Conservation (phyloP, 768 basidiomycete species). For the Sistotremastrum suecicum region DNA sequence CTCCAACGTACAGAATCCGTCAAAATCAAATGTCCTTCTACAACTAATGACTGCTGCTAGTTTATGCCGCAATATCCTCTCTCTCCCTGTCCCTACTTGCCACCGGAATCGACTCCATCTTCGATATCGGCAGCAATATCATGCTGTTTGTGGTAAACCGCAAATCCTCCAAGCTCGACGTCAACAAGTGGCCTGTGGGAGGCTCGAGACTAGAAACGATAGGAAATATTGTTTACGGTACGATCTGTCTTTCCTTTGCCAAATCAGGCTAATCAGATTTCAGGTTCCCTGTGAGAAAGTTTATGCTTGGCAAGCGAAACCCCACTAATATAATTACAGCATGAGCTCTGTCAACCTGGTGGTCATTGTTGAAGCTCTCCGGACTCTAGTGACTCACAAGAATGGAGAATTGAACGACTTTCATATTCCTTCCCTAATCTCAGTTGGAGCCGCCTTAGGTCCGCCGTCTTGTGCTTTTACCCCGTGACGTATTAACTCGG, state of each 20-base stretch:
- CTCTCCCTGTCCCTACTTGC: conserved; percentile 77
- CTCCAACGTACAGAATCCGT: conserved; percentile 38
- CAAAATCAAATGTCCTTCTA: conserved; percentile 9
- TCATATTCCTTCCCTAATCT: conserved; percentile 69
- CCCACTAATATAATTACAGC: conserved; percentile 21
- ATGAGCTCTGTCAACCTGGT: conserved; percentile 90
- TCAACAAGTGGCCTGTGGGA: conserved; percentile 84
- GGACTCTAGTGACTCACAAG: conserved; percentile 47
- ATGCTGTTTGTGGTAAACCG: conserved; percentile 69
- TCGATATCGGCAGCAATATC: conserved; percentile 72
- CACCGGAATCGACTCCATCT: conserved; percentile 78
- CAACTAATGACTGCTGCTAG: conserved; percentile 20
- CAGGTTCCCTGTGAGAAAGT: conserved; percentile 34
- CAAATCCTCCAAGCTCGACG: conserved; percentile 56
- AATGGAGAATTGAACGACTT: conserved; percentile 39
- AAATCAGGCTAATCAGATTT: neutral
- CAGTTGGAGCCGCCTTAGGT: conserved; percentile 78
- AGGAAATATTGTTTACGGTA: conserved; percentile 78
- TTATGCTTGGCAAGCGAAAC: neutral
- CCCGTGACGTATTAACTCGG: neutral
- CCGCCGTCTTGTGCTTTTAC: conserved; percentile 7
- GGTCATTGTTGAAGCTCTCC: conserved; percentile 76
- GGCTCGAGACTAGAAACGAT: conserved; percentile 85
- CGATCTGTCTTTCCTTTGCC: conserved; percentile 4
- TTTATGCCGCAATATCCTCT: conserved; percentile 86